Percentiles rank a stretch among this genome's conserved stretches.
These are phyloP conservation scores for Asclepias syriaca DNA, from an alignment of 257 asterid species.

Conservation along the genomic window DNA sequence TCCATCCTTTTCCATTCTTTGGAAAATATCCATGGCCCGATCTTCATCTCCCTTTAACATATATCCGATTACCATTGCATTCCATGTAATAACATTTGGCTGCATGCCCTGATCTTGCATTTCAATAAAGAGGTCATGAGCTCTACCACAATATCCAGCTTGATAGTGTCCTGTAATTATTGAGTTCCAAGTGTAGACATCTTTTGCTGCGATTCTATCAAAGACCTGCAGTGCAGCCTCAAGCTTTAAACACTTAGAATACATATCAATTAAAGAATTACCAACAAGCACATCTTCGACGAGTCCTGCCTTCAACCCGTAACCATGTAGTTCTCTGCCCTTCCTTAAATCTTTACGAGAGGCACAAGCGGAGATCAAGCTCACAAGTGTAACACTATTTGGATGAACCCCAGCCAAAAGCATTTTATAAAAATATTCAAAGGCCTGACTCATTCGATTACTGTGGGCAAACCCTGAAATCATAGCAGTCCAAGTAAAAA, in stretches of 20 bases:
- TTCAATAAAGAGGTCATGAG: slow-evolving; percentile 54
- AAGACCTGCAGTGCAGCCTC: slow-evolving; percentile 57
- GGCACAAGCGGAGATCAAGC: slow-evolving; percentile 55
- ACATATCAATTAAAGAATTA: slow-evolving; percentile 71
- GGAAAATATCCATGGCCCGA: slow-evolving; percentile 70
- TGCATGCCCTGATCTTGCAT: slow-evolving; percentile 51
- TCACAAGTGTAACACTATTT: slow-evolving; percentile 58
- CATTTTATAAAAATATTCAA: slow-evolving; percentile 50
- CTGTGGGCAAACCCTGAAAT: slow-evolving; percentile 62
- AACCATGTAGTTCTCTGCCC: slow-evolving; percentile 62
- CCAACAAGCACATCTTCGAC: slow-evolving; percentile 55
- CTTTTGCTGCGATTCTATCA: slow-evolving; percentile 44
- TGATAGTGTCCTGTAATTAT: slow-evolving; percentile 81
- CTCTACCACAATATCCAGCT: slow-evolving; percentile 72
- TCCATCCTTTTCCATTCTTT: slow-evolving; percentile 60
- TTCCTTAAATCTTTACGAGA: slow-evolving; percentile 46
- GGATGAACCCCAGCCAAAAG: slow-evolving; percentile 51
- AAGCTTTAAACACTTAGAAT: slow-evolving; percentile 67
- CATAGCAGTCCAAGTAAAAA: slow-evolving; percentile 68
- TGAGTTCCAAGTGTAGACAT: slow-evolving; percentile 77
- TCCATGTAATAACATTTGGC: slow-evolving; percentile 78
- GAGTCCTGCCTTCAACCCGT: slow-evolving; percentile 55
- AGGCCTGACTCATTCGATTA: slow-evolving; percentile 46
- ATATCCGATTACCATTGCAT: slow-evolving; percentile 67
- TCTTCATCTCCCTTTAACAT: slow-evolving; percentile 74